Evolutionary conservation across 176 grass and related monocot genomes (phyloP), one percentile per base, ranked within the genome.

Genomic region (Aechmea fasciata): DNA sequence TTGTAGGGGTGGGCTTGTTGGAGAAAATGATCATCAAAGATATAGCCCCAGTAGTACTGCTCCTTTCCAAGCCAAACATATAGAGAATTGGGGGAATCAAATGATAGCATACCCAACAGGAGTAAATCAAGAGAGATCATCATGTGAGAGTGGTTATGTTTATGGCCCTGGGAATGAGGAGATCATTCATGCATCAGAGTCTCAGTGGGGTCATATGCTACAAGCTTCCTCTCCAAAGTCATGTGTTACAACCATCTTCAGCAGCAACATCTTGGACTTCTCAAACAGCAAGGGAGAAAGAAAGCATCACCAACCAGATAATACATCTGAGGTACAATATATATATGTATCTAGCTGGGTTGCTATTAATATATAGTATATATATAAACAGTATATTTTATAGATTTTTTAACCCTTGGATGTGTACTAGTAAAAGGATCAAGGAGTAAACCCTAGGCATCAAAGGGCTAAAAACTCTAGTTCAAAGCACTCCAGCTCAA

Each of bases 221-320:
- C 78, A 70, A 67, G 57, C 85, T 71, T 87, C 84, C 25, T 93
- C 94, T 61, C 82, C 87, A 33, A 85, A 81, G 78, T 87, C 92
- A 77, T 96, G 77, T 66, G 63, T 87, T 47, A 89, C 88, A n/a
- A 73, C 92, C 49, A 69, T 81, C 52, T 67, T 75, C 9, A 84
- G 78, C 64, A 90, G 79, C 69, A 92, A 75, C 83, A 77, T 84
- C 72, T 26, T 87, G 48, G 89, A 93, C 62, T 99, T 87, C 79
- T 90, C 94, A 63, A 87, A 92, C 77, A 83, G 70, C 74, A 85
- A 80, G 77, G 76, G 77, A 74, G 81, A 90, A 68, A 63, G 63
- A 75, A 66, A n/a, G 25, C 72, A 73, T 14, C n/a, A 49, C 14
- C 23, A 75, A 69, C 15, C 75, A 25, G 52, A 79, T 6, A 68